phyloP scores from a whole-genome alignment of 148 eudicot species.

The Vaccinium myrtillus region DNA sequence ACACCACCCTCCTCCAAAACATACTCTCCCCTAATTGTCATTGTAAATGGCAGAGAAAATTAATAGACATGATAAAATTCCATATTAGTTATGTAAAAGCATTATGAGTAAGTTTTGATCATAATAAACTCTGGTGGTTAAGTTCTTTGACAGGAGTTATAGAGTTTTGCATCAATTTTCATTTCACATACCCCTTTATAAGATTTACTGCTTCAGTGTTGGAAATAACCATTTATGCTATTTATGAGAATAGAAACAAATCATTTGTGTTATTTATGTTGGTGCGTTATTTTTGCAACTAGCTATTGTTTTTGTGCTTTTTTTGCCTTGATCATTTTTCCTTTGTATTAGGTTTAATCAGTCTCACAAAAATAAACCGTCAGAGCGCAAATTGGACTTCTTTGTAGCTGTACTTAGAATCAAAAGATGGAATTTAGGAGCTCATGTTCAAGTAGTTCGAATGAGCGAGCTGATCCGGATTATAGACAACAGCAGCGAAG shows the following conservation, averaged over 20 bases:
- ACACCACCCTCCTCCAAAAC: too few species aligned
- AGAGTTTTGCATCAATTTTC: slow-evolving; percentile 12
- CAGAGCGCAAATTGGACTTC: not conserved
- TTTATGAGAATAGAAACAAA: slow-evolving; percentile 16
- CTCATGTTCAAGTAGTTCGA: not conserved
- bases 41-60: too few species aligned
- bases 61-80: not conserved
- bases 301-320: not conserved
- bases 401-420: not conserved
- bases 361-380: not conserved
- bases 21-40: too few species aligned
- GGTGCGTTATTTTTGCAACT: not conserved
- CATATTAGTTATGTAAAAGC: not conserved
- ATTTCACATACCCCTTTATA: not conserved
- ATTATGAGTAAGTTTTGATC: not conserved
- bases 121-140: not conserved
- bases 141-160: not conserved
- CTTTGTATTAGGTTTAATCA: not conserved
- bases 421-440: slow-evolving; percentile 1
- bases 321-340: not conserved
- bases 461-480: not conserved
- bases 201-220: not conserved
- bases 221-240: not conserved
- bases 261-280: slow-evolving; percentile 12
- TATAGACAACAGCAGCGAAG: not conserved